A percentile compares a stretch with the other conserved stretches of the same genome.
Evolutionary conservation across 257 asterid species (phyloP).

Genomic region (Scutellaria galericulata): DNA sequence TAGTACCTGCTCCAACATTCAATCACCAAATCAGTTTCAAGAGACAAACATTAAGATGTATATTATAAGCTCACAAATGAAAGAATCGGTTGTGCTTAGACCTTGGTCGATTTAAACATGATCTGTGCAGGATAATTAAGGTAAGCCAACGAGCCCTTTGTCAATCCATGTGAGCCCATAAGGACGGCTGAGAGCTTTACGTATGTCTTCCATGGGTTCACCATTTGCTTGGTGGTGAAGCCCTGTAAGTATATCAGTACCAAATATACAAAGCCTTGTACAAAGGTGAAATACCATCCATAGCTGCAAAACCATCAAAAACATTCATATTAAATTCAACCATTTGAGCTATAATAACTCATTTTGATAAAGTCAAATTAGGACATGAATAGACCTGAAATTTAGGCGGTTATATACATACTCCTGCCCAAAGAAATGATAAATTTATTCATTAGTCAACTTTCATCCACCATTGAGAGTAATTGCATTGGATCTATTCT

Average conservation of each 20-base stretch:
- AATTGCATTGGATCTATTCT: slow-evolving; percentile 24
- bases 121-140: slow-evolving; percentile 96
- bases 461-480: slow-evolving; percentile 8
- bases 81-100: slow-evolving; percentile 24
- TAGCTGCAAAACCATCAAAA: slow-evolving; percentile 57
- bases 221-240: slow-evolving; percentile 93
- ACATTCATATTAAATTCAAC: background rate
- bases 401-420: slow-evolving; percentile 84
- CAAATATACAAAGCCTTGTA: slow-evolving; percentile 92
- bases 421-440: slow-evolving; percentile 59
- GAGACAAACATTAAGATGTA: background rate
- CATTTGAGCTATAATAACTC: background rate
- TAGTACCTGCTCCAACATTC: slow-evolving; percentile 58
- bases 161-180: slow-evolving; percentile 96
- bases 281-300: slow-evolving; percentile 94
- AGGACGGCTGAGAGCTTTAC: slow-evolving; percentile 88
- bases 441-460: slow-evolving; percentile 37
- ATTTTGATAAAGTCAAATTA: slow-evolving; percentile 19
- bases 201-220: slow-evolving; percentile 91
- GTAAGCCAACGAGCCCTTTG: slow-evolving; percentile 91
- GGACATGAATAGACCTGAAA: slow-evolving; percentile 59
- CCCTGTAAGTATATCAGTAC: slow-evolving; percentile 75
- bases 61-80: background rate
- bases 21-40: background rate
- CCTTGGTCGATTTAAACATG: slow-evolving; percentile 98